phyloP scores from a whole-genome alignment of 1,284 basidiomycete genomes.

The Peniophora sp. region DNA sequence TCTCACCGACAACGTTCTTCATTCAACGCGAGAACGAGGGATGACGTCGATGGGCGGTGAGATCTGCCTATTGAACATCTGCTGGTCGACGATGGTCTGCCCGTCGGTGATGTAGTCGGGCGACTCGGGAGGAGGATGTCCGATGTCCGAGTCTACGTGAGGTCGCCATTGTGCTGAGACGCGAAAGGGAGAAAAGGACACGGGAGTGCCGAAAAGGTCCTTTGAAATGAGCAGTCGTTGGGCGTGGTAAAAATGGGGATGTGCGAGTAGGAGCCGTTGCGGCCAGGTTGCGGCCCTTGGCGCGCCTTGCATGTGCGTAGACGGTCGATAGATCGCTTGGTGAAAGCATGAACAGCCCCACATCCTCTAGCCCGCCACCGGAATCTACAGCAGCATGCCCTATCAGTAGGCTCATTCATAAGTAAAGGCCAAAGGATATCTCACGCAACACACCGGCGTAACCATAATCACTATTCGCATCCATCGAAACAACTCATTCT shows the following conservation, averaged over 20 bases:
- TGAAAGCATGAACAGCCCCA: too few relatives aligned
- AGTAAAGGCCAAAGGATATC: too few relatives aligned
- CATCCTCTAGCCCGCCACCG: too few relatives aligned
- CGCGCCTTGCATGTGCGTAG: too few relatives aligned
- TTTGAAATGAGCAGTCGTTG: constrained; percentile 83
- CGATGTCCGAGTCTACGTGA: constrained; percentile 71
- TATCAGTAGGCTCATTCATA: too few relatives aligned
- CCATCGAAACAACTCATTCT: constrained; percentile 5
- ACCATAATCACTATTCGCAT: constrained; percentile 1
- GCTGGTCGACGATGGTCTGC: constrained; percentile 97
- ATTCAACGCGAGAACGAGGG: constrained; percentile 96
- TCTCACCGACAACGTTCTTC: constrained; percentile 99
- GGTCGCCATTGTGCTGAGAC: constrained; percentile 9
- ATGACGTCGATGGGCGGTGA: constrained; percentile 99
- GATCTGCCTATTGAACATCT: constrained; percentile 91
- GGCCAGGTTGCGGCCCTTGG: too few relatives aligned
- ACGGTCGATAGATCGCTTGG: too few relatives aligned
- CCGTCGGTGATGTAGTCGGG: constrained; percentile 99
- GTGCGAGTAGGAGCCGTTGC: too few relatives aligned
- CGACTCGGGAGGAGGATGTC: constrained; percentile 98
- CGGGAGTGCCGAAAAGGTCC: constrained; percentile 9
- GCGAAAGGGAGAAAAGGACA: constrained; percentile 2
- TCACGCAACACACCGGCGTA: constrained; percentile 66
- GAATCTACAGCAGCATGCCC: too few relatives aligned
- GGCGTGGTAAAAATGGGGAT: constrained; percentile 99